These are phyloP conservation scores for Aquilaria agallochum DNA, from an alignment of 441 rosid species.

Conservation along the genomic window DNA sequence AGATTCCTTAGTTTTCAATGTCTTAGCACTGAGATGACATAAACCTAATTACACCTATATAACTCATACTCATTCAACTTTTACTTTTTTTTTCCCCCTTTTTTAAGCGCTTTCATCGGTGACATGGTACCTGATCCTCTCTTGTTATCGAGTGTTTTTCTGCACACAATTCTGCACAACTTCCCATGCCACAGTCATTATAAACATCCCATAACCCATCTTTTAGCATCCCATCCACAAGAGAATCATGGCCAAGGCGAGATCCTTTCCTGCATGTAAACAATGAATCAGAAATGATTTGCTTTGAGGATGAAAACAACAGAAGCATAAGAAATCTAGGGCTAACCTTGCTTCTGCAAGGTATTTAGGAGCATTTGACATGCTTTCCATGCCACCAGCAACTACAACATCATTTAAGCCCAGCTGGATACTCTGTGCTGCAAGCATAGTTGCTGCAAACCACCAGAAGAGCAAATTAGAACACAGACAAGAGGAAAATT, in stretches of 20 bases:
- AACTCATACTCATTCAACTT: no score
- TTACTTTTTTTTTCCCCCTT: no score
- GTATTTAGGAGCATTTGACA: conserved; percentile 95
- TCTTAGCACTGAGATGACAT: no score
- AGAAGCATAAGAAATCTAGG: conserved; percentile 3
- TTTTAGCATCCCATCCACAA: conserved; percentile 95
- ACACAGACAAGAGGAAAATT: no score
- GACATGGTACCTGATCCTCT: conserved; percentile 73
- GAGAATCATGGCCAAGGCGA: conserved; percentile 91
- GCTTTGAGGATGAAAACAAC: not conserved
- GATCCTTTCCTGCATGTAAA: conserved; percentile 78
- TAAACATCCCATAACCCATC: conserved; percentile 99
- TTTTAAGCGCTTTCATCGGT: not conserved
- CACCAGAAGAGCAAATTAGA: not conserved
- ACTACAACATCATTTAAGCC: conserved; percentile 92
- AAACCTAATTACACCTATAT: no score
- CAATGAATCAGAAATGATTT: conserved; percentile 17
- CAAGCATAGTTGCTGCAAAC: conserved; percentile 83
- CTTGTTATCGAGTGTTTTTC: conserved; percentile 66
- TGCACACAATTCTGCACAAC: conserved; percentile 92
- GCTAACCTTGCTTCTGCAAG: conserved; percentile 84
- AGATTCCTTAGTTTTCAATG: no score
- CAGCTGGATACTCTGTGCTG: conserved; percentile 89
- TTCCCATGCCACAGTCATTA: conserved; percentile 93
- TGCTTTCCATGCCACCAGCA: conserved; percentile 99